Evolutionary conservation across 495 filamentous ascomycete genomes (phyloP).

Genomic region (Neurospora sp.): DNA sequence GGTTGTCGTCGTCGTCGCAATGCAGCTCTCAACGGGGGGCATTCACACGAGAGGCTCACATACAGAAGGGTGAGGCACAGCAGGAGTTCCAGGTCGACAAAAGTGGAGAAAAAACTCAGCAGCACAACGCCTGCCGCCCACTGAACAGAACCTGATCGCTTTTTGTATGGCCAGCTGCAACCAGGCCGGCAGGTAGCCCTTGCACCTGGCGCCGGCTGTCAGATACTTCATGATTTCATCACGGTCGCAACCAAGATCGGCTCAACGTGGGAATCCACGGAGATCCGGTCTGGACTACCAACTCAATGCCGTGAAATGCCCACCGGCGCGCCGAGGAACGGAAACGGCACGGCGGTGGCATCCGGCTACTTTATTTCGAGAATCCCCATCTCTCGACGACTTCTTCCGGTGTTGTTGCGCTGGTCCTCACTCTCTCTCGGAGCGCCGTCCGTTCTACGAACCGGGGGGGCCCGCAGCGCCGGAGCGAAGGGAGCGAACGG

Average conservation of each 20-base stretch:
- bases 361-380: not conserved
- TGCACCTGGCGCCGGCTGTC: not conserved
- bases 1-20: not conserved
- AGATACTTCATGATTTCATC: not conserved
- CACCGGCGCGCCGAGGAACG: not conserved
- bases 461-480: not conserved
- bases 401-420: not conserved
- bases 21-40: not conserved
- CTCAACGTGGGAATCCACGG: not conserved
- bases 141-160: not conserved
- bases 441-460: not conserved
- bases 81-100: not conserved
- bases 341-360: not conserved
- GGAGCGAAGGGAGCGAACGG: slow-evolving; percentile 4
- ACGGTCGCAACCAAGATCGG: not conserved
- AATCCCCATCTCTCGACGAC: not conserved
- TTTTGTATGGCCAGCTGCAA: too few relatives aligned
- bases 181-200: too few relatives aligned
- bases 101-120: not conserved
- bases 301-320: not conserved
- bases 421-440: not conserved
- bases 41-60: not conserved
- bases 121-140: not conserved
- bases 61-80: not conserved
- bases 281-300: not conserved